phyloP scores from a whole-genome alignment of 2,329 filamentous ascomycete genomes.

The Penicillium brasilianum region DNA sequence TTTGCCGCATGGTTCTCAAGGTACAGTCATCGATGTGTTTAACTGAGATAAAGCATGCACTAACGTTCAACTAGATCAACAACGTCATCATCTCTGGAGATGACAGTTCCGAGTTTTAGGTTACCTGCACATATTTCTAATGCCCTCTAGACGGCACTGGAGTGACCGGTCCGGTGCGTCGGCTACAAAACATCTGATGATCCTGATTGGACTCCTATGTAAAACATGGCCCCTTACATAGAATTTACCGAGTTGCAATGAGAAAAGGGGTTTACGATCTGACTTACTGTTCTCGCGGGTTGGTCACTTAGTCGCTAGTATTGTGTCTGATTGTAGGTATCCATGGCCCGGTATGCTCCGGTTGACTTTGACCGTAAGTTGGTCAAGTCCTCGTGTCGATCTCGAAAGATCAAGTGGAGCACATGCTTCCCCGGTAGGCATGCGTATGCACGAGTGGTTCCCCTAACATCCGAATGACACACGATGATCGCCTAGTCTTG shows the following conservation, averaged over 20 bases:
- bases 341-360: background rate
- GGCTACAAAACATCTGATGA: slow-evolving; percentile 28
- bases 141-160: slow-evolving; percentile 22
- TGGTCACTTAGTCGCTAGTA: background rate
- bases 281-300: background rate
- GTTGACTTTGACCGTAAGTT: background rate
- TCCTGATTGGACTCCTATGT: slow-evolving; percentile 33
- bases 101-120: slow-evolving; percentile 85
- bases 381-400: background rate
- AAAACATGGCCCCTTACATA: slow-evolving; percentile 35
- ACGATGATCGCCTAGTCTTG: background rate
- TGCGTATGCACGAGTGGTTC: background rate
- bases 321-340: background rate
- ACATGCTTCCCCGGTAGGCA: slow-evolving; percentile 5
- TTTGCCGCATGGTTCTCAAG: slow-evolving; percentile 98
- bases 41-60: slow-evolving; percentile 3
- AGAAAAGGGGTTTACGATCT: slow-evolving; percentile 35
- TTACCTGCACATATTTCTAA: slow-evolving; percentile 31
- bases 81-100: slow-evolving; percentile 91
- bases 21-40: slow-evolving; percentile 48
- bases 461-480: no score
- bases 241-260: slow-evolving; percentile 32
- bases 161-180: slow-evolving; percentile 13
- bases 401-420: background rate
- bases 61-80: slow-evolving; percentile 63